Evolutionary conservation across 108 stramenopile genomes (phyloP), one percentile per base, ranked within the genome.

Genomic region (Nannochloropsis salina): DNA sequence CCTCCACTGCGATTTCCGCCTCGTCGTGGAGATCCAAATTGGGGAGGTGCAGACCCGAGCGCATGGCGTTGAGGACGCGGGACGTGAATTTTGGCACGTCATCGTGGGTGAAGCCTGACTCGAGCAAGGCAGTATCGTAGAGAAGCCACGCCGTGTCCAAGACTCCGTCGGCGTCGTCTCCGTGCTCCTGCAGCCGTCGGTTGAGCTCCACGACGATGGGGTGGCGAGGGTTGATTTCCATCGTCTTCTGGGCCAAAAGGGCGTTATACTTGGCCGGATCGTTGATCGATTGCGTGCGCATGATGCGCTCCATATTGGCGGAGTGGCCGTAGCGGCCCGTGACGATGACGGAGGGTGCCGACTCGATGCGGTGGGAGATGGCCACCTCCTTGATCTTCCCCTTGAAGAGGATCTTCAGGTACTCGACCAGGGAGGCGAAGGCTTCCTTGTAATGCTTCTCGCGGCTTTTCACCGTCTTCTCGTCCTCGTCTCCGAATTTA

Each of bases 141-240:
- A 99, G 92, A 9, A 97, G 92, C 95, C 95, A 93, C 6, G 97
- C 96, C 82, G 96, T 88, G 90, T 98, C 97, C 87, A 91, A 86
- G 9, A 94, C 90, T 42, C 94, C 93, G 79, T 95, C 85, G 31
- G 80, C 84, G 3, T 92, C 91, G 42, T 74, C 61, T 74, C 94
- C 89, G 44, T 94, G 93, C 80, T 93, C 91, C 43, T 80, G 21
- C 43, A 92, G 91, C 42, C 85, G 89, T 83, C 93, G 93, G 44
- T 97, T 93, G 44, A 99, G 94, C 90, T 96, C 95, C 85, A 92
- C 85, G 44, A 99, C 90, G 82, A 99, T 94, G 31, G 99, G 99
- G 91, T 99, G 98, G 80, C 99, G 95, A 42, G 99, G 99, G 93
- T 99, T 99, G 88, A 99, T 90, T 92, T 99, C 99, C 91, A 99